Evolutionary conservation across 2,329 filamentous ascomycete genomes (phyloP).

Genomic region (Sporothrix phasma): DNA sequence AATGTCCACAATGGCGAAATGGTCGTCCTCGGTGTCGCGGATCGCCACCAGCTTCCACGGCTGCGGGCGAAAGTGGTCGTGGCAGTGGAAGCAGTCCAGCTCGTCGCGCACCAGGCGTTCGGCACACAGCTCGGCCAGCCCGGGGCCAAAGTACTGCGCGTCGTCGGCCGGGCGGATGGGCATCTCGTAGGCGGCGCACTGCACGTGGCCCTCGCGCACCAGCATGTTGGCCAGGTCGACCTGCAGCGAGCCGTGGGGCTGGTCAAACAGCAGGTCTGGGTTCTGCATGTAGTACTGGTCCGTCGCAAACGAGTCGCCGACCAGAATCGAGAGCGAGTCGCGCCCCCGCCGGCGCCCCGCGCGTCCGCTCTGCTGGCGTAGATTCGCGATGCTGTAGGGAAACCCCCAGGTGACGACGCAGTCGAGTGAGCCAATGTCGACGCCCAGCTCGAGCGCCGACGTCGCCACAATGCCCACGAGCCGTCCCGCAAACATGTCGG

Average conservation of each 20-base stretch:
- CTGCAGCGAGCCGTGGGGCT: conserved; percentile 79
- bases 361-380: conserved; percentile 88
- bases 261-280: conserved; percentile 84
- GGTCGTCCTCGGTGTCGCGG: conserved; percentile 72
- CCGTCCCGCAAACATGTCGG: conserved; percentile 94
- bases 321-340: conserved; percentile 80
- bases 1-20: conserved; percentile 87
- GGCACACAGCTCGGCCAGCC: conserved; percentile 59
- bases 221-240: conserved; percentile 89
- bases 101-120: conserved; percentile 66
- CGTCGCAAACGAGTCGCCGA: conserved; percentile 80
- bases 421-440: conserved; percentile 90
- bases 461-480: conserved; percentile 90
- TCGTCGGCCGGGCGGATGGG: conserved; percentile 75
- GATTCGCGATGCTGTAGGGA: conserved; percentile 87
- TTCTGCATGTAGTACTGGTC: conserved; percentile 98
- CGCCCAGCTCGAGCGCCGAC: conserved; percentile 82
- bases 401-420: conserved; percentile 92
- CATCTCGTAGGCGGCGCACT: conserved; percentile 93
- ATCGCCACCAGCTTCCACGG: conserved; percentile 80
- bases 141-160: conserved; percentile 64
- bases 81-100: conserved; percentile 79
- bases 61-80: conserved; percentile 74
- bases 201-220: conserved; percentile 84
- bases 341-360: conserved; percentile 85